Conservation (phyloP, 2,329 filamentous ascomycete species). For the Fusarium setosum region DNA sequence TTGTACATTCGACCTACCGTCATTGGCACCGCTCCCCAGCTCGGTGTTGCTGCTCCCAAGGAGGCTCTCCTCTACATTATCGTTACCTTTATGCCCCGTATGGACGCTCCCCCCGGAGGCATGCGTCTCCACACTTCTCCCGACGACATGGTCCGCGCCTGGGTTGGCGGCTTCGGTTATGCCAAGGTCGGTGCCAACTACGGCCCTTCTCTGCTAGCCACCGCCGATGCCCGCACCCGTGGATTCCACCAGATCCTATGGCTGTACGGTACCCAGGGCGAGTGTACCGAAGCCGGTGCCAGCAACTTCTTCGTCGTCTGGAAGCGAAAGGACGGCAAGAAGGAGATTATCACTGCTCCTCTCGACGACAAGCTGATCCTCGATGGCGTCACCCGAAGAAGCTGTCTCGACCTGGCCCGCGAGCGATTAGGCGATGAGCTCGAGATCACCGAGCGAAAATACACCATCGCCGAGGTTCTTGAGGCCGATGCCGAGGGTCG, state of each 20-base stretch:
- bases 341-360: slow-evolving; percentile 83
- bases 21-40: slow-evolving; percentile 83
- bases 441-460: slow-evolving; percentile 84
- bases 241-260: slow-evolving; percentile 95
- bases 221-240: slow-evolving; percentile 75
- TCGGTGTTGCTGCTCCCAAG: slow-evolving; percentile 83
- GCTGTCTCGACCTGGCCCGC: slow-evolving; percentile 78
- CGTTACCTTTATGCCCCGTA: slow-evolving; percentile 68
- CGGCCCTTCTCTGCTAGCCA: slow-evolving; percentile 83
- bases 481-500: slow-evolving; percentile 80
- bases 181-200: slow-evolving; percentile 96
- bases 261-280: slow-evolving; percentile 82
- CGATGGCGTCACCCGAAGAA: slow-evolving; percentile 87
- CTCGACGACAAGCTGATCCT: slow-evolving; percentile 86
- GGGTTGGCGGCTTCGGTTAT: slow-evolving; percentile 92
- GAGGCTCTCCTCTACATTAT: slow-evolving; percentile 93
- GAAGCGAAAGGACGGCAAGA: slow-evolving; percentile 64
- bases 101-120: slow-evolving; percentile 64
- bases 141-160: slow-evolving; percentile 88
- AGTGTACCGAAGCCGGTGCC: slow-evolving; percentile 91
- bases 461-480: slow-evolving; percentile 82
- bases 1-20: slow-evolving; percentile 89
- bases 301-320: slow-evolving; percentile 93
- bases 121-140: slow-evolving; percentile 82
- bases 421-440: slow-evolving; percentile 69